phyloP scores from a whole-genome alignment of 495 filamentous ascomycete species.

The Penicillium canescens region DNA sequence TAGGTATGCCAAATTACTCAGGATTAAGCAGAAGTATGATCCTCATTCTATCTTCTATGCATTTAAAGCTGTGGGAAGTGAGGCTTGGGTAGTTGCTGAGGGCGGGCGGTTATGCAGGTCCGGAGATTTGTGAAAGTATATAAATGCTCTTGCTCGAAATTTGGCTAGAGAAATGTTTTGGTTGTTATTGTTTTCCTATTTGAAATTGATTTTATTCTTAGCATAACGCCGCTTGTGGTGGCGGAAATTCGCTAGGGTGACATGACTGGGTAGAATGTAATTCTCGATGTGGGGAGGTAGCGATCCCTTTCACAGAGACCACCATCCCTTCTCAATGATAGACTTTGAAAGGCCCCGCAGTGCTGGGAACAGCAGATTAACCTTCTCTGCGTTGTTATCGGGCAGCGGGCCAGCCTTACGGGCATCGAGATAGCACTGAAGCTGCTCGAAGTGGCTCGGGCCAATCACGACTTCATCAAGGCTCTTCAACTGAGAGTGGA shows the following conservation, averaged over 20 bases:
- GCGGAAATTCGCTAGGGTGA: too few species aligned
- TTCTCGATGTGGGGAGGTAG: too few species aligned
- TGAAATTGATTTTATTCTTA: too few species aligned
- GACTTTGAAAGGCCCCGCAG: slow-evolving; percentile 1
- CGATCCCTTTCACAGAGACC: slow-evolving; percentile 3
- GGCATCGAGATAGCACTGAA: slow-evolving; percentile 10
- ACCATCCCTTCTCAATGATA: slow-evolving; percentile 15
- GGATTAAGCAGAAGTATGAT: background rate
- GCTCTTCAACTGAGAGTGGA: slow-evolving; percentile 24
- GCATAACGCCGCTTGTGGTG: too few species aligned
- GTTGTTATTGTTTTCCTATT: too few species aligned
- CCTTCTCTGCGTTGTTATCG: background rate
- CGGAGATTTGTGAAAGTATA: too few species aligned
- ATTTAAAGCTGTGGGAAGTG: background rate
- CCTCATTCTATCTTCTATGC: background rate
- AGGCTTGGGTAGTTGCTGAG: background rate
- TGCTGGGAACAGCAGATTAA: slow-evolving; percentile 1
- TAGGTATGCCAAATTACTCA: background rate
- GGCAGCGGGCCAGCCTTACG: slow-evolving; percentile 7
- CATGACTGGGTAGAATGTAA: too few species aligned
- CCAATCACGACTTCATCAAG: slow-evolving; percentile 32
- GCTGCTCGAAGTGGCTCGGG: slow-evolving; percentile 21
- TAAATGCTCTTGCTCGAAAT: too few species aligned
- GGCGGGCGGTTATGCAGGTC: background rate
- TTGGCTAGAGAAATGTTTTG: too few species aligned